A percentile compares a stretch with the other conserved stretches of the same genome.
phyloP scores from a whole-genome alignment of 2,329 filamentous ascomycete species.

The Aspergillus costaricaensis region DNA sequence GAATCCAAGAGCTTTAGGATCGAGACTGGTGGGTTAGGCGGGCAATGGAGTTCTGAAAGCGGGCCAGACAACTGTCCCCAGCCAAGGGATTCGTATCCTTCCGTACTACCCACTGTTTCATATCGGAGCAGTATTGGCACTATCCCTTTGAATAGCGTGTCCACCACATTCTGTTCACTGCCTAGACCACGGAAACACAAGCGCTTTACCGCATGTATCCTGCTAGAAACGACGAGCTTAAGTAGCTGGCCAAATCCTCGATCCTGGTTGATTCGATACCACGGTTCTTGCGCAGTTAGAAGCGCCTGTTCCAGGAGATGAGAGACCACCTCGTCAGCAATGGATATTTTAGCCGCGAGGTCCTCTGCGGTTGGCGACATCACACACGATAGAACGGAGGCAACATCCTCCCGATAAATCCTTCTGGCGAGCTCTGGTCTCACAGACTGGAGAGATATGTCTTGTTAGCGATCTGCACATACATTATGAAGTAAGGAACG shows the following conservation, averaged over 20 bases:
- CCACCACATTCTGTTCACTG: not conserved
- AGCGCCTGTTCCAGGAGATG: not conserved
- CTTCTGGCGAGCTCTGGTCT: not conserved
- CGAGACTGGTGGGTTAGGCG: not conserved
- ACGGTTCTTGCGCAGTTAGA: not conserved
- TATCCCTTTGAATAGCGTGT: not conserved
- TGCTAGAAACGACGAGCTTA: not conserved
- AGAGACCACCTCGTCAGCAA: not conserved
- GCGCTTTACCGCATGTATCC: not conserved
- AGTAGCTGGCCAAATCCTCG: not conserved
- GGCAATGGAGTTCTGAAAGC: not conserved
- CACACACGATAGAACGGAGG: not conserved
- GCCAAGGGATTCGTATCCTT: conserved; percentile 8
- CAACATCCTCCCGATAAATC: not conserved
- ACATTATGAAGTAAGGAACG: not conserved
- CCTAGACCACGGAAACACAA: not conserved
- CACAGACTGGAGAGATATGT: not conserved
- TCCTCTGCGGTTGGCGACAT: not conserved
- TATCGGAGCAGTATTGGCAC: not conserved
- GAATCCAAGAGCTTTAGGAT: not conserved
- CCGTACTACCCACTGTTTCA: not conserved
- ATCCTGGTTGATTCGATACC: not conserved
- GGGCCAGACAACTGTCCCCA: not conserved
- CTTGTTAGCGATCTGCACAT: not conserved
- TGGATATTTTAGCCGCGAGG: not conserved